These are phyloP conservation scores for Kodamaea plutei DNA, from an alignment of 1,139 yeast genomes.

Conservation along the genomic window DNA sequence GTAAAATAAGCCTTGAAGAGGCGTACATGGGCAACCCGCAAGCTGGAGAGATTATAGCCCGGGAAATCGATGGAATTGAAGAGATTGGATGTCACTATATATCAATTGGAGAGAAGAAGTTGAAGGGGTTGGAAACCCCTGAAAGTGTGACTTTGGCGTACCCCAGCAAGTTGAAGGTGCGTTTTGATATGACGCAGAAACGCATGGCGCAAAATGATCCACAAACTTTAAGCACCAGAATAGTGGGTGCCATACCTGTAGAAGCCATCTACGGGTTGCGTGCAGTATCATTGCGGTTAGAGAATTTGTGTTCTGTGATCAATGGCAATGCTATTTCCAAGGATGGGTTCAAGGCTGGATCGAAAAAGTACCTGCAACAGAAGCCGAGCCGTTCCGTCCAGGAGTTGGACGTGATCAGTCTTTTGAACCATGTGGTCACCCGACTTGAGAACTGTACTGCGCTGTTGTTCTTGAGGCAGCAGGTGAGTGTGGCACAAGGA, in stretches of 20 bases:
- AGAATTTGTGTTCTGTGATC: conserved; percentile 39
- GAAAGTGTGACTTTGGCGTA: conserved; percentile 79
- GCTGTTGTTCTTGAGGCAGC: conserved; percentile 32
- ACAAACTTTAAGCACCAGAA: conserved; percentile 18
- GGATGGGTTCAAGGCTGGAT: conserved; percentile 26
- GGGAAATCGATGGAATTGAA: conserved; percentile 62
- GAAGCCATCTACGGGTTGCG: conserved; percentile 47
- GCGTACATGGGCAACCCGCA: conserved; percentile 61
- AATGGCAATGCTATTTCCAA: conserved; percentile 23
- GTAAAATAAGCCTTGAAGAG: conserved; percentile 39
- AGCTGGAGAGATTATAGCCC: conserved; percentile 62
- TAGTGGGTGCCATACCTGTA: conserved; percentile 40
- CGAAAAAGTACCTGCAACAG: conserved; percentile 24
- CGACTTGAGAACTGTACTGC: conserved; percentile 57
- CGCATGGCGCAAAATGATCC: conserved; percentile 19
- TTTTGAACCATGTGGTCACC: conserved; percentile 60
- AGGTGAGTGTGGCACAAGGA: conserved; percentile 23
- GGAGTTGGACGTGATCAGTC: conserved; percentile 38
- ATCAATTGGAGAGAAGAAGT: conserved; percentile 78
- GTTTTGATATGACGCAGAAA: conserved; percentile 46
- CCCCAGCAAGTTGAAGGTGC: conserved; percentile 59
- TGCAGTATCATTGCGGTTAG: conserved; percentile 46
- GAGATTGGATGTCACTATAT: conserved; percentile 68
- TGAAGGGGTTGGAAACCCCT: conserved; percentile 93
- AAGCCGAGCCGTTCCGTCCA: conserved; percentile 23